phyloP scores from a whole-genome alignment of 352 stramenopile genomes.

The Pythium folliculosum region DNA sequence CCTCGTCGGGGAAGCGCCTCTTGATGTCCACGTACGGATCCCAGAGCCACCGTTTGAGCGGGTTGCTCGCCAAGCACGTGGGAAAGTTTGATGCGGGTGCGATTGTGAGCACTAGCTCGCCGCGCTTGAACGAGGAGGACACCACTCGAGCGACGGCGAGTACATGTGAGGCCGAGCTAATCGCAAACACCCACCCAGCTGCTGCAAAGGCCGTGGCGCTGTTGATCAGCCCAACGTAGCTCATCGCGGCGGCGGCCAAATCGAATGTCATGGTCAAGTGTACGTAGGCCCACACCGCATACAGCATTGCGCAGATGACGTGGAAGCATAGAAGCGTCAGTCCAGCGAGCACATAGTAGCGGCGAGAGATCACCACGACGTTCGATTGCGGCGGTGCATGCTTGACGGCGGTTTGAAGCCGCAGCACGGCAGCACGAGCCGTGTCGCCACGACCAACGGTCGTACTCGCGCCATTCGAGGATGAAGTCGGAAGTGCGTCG shows the following conservation, averaged over 20 bases:
- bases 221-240: background rate
- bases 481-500: background rate
- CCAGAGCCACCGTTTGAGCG: background rate
- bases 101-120: background rate
- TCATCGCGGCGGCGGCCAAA: background rate
- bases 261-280: background rate
- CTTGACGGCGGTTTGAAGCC: background rate
- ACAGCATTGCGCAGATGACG: background rate
- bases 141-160: background rate
- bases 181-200: background rate
- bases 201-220: background rate
- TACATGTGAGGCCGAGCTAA: background rate
- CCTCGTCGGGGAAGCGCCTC: background rate
- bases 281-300: slow-evolving; percentile 8
- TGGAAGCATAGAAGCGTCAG: background rate
- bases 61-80: background rate
- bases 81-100: background rate
- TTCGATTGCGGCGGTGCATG: background rate
- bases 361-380: background rate
- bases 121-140: background rate
- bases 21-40: background rate
- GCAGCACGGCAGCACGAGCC: background rate
- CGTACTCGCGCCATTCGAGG: background rate
- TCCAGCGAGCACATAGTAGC: background rate
- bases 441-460: background rate